These are phyloP conservation scores for Seiridium unicorne DNA, from an alignment of 2,329 filamentous ascomycete genomes.

Conservation along the genomic window DNA sequence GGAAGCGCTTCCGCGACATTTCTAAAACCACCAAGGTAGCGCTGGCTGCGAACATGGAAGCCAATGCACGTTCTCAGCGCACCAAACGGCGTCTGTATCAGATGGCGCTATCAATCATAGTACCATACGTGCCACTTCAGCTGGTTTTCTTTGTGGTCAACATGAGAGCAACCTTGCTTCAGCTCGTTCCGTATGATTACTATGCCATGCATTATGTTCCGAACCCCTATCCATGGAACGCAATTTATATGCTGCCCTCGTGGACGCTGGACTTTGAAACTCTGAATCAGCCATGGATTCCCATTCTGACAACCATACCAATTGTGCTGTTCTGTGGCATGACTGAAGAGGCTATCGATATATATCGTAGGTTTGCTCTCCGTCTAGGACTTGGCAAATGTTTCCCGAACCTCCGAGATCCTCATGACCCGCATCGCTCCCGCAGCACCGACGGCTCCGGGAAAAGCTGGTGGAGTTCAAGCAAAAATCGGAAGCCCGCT, in stretches of 20 bases:
- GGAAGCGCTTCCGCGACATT: slow-evolving; percentile 45
- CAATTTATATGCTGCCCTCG: slow-evolving; percentile 44
- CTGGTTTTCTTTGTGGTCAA: slow-evolving; percentile 40
- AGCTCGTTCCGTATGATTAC: slow-evolving; percentile 38
- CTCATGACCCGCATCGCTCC: not conserved
- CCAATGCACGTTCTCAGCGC: slow-evolving; percentile 41
- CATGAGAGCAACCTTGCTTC: slow-evolving; percentile 25
- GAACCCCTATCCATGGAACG: slow-evolving; percentile 41
- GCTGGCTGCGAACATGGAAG: slow-evolving; percentile 37
- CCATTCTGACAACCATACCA: slow-evolving; percentile 43
- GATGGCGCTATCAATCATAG: slow-evolving; percentile 51
- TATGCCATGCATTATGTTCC: slow-evolving; percentile 35
- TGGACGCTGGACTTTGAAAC: slow-evolving; percentile 34
- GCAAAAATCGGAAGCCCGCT: not conserved
- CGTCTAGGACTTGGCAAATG: slow-evolving; percentile 10
- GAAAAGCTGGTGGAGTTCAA: not conserved
- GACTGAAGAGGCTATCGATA: slow-evolving; percentile 51
- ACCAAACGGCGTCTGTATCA: slow-evolving; percentile 53
- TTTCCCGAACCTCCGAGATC: not conserved
- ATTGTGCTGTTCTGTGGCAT: slow-evolving; percentile 56
- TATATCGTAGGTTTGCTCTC: slow-evolving; percentile 36
- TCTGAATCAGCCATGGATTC: slow-evolving; percentile 48
- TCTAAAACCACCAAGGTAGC: slow-evolving; percentile 37
- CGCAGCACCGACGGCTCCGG: not conserved
- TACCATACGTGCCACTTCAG: slow-evolving; percentile 50